Evolutionary conservation across 108 stramenopile species (phyloP), one percentile per base, ranked within the genome.

Genomic region (Schizochytrium sp.): DNA sequence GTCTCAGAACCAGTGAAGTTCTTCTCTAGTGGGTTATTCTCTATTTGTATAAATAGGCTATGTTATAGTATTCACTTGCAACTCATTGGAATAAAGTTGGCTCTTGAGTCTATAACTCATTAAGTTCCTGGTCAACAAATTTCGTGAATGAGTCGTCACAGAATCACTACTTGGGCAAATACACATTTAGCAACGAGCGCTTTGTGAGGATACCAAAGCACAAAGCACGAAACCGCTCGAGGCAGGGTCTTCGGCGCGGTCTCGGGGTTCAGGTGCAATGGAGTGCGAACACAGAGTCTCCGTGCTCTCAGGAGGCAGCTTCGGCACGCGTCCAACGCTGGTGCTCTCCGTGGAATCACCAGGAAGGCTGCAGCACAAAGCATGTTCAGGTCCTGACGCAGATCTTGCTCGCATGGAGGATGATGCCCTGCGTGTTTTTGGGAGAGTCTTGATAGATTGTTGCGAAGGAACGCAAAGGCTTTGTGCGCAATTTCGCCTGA

Each of bases 391-490:
- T 47, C 28, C 19, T 47, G 50, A 83, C 28, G 1, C 10, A 8
- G 47, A 83, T 7, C 47, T 55, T 47, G 38, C 49, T 2, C 50
- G 50, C 19, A n/a, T 5, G n/a, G 76, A 55, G 53, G 76, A 49
- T 28, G 76, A 49, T n/a, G 76, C 50, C 5, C 76, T 10, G 5
- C 49, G 40, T 5, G 47, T 49, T 5, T 49, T 47, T 10, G 47
- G 76, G 45, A 12, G 50, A 38, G 40, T 55, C 49, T 38, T 83
- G 15, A n/a, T 83, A 17, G 53, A 83, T 53, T 47, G 50, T 12
- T 47, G 76, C 47, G 76, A 83, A 40, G 76, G 76, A 47, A 42
- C 76, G 53, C 76, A 83, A 28, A 10, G 76, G 76, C 28, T 55
- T 47, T 49, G 50, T 42, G 47, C 50, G 17, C 76, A 83, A 40